Base-by-base conservation (phyloP, 164 flowering plant genomes). In the Aristolochia californica region DNA sequence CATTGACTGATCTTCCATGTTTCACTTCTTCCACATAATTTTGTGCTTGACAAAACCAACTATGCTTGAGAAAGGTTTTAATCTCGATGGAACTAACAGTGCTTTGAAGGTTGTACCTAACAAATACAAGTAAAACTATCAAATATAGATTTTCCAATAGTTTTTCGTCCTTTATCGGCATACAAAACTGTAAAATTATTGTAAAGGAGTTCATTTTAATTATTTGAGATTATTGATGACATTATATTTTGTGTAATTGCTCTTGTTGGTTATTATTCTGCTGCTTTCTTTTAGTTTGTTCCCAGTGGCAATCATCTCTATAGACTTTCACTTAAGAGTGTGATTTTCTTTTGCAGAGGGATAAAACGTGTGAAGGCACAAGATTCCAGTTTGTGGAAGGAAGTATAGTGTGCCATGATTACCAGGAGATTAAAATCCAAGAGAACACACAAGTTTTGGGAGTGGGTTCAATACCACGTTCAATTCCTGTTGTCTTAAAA, bases 371-470 rank as follows among this genome's bases (percentile, higher is more conserved):
- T 65, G 83, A 77, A 65, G 83, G 96, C 53, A 78, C 77, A 59
- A 80, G 64, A 45, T 94, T 94, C 66, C 72, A 77, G 59, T 66
- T 69, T 55, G 57, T 87, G 13, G 97, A 90, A 63, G 71, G 68
- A 61, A 76, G 77, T 53, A 76, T 74, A 55, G 58, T 77, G 52
- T 78, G 87, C 64, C 97, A 90, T 72, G 97, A 94, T 77, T 94
- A 90, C 64, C 99, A 94, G 66, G 99, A 94, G 72, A 94, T 94
- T 43, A 94, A 90, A 75, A 87, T 94, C 57, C 99, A 94, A 78
- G 99, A 94, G 75, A 90, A 76, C 58, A 75, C 90, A 7, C 97
- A 94, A 53, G 80, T 88, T 27, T 65, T 94, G 72, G 93, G 85
- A 57, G 95, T 94, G 69, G 99, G 99, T 53, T 89, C 96, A 15